A percentile compares a stretch with the other conserved stretches of the same genome.
phyloP scores from a whole-genome alignment of 148 eudicot genomes.

The Rhododendron williamsianum region DNA sequence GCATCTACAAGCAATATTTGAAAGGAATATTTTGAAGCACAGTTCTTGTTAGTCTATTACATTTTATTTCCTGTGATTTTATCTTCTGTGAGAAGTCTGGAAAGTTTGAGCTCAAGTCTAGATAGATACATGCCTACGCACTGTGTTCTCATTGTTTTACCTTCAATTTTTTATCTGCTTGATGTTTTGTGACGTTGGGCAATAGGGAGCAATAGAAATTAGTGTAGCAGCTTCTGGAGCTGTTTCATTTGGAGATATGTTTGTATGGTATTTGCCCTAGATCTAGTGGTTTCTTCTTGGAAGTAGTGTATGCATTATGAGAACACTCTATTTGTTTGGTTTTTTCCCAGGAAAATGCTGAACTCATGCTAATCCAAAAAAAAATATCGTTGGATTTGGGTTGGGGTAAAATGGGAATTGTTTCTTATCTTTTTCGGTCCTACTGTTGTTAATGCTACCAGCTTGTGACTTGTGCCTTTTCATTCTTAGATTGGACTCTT shows the following conservation, averaged over 20 bases:
- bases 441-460: background rate
- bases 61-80: background rate
- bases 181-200: background rate
- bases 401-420: background rate
- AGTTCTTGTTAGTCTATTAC: background rate
- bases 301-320: background rate
- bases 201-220: background rate
- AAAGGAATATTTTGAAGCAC: background rate
- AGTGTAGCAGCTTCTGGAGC: background rate
- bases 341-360: background rate
- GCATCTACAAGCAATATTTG: background rate
- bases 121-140: background rate
- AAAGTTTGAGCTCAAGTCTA: background rate
- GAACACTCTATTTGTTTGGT: background rate
- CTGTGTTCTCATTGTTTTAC: background rate
- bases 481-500: background rate
- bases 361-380: background rate
- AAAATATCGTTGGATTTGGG: background rate
- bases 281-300: background rate
- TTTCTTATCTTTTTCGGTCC: background rate
- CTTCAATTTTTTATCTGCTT: background rate
- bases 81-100: background rate
- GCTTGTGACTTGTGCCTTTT: background rate
- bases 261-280: background rate
- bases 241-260: background rate